Evolutionary conservation across 2,329 filamentous ascomycete species (phyloP), one percentile per base, ranked within the genome.

Genomic region (Penicillium italicum): DNA sequence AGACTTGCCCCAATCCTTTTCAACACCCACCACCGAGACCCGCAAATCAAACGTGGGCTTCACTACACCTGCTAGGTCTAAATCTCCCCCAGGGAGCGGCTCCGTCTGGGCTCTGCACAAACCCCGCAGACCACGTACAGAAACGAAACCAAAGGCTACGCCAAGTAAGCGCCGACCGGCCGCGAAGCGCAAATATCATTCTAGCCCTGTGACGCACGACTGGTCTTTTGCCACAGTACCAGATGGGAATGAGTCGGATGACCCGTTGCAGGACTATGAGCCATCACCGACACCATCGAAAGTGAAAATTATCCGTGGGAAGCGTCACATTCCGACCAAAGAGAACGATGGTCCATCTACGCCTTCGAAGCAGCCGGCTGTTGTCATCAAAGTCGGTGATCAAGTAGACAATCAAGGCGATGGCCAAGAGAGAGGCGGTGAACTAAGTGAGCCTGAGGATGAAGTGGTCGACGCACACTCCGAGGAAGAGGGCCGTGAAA

Each of bases 201-300:
- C 64, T 11, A 72, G 66, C 46, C 63, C 69, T 30, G 63, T 65
- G 40, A 55, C 63, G 38, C 66, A 60, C 52, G 71, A 74, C 61
- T 74, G 71, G 72, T 73, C 67, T 41, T 75, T 75, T 53, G 69
- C 72, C 37, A 57, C 66, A 37, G 56, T 64, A 11, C 60, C 64
- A n/a, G 70, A 72, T 41, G 67, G 64, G 48, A 70, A 66, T 50
- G 74, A 76, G 57, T 76, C 74, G n/a, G 74, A 76, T 58, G 74
- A 76, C 56, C 74, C 74, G 42, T 63, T 76, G 50, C 72, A 74
- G 53, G 70, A 75, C 28, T 56, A 65, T 26, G 65, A 67, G 54
- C 64, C 68, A 12, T 73, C 72, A 2, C 69, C 68, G 31, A 67
- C 66, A n/a, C 61, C 67, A 16, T 71, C 64, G 24, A 57, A 47